Conservation (phyloP, 1,139 yeast species). For the Candida sp. region DNA sequence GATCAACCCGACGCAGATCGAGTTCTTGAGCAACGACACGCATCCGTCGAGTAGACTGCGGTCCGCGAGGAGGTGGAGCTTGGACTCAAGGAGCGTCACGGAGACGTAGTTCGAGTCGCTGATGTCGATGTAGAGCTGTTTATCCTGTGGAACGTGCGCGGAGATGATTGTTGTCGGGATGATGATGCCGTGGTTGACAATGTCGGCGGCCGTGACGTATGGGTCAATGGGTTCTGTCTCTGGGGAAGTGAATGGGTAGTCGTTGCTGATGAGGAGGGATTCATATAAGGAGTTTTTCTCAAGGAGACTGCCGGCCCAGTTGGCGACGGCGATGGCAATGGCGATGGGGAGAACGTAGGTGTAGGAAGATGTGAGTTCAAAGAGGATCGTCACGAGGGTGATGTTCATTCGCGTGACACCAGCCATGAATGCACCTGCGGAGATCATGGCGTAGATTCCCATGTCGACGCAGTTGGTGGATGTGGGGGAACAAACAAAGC, state of each 20-base stretch:
- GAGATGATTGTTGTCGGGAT: neutral
- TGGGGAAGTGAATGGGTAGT: constrained; percentile 57
- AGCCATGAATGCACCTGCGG: constrained; percentile 73
- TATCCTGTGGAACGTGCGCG: constrained; percentile 9
- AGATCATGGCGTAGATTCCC: constrained; percentile 69
- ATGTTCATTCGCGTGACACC: constrained; percentile 72
- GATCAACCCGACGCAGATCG: constrained; percentile 50
- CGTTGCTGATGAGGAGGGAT: constrained; percentile 50
- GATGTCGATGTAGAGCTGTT: constrained; percentile 40
- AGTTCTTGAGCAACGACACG: constrained; percentile 46
- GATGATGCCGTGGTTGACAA: constrained; percentile 29
- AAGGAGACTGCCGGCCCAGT: constrained; percentile 59
- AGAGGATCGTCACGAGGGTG: constrained; percentile 60
- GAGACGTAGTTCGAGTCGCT: constrained; percentile 40
- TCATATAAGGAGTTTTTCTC: constrained; percentile 61
- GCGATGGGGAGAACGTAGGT: constrained; percentile 65
- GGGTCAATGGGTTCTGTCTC: constrained; percentile 46
- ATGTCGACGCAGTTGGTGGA: constrained; percentile 44
- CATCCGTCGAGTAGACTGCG: constrained; percentile 58
- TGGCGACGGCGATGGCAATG: constrained; percentile 60
- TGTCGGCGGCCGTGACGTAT: constrained; percentile 36
- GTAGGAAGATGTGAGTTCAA: constrained; percentile 64
- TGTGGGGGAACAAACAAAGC: constrained; percentile 19
- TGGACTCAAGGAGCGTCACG: constrained; percentile 32
- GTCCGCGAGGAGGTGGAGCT: constrained; percentile 40